Evolutionary conservation across 2,329 filamentous ascomycete species (phyloP).

Genomic region (Colletotrichum horii): DNA sequence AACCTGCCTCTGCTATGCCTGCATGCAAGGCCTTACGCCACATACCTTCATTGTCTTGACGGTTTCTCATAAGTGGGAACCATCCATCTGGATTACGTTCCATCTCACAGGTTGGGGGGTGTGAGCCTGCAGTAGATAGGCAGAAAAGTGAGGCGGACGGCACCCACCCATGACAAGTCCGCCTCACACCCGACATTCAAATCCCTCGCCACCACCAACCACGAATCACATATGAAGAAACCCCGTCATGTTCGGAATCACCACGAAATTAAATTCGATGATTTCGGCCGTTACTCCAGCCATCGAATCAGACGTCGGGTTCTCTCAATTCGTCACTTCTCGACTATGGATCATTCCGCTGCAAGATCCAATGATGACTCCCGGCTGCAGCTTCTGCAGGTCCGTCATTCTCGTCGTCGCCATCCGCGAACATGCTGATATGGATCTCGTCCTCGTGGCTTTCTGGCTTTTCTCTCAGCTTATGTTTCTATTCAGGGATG

Average conservation of each 20-base stretch:
- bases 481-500: background rate
- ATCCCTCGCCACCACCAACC: background rate
- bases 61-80: conserved; percentile 3
- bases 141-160: conserved; percentile 24
- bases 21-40: conserved; percentile 20
- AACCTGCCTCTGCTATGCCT: conserved; percentile 6
- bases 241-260: background rate
- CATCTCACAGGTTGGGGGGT: conserved; percentile 4
- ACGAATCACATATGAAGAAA: background rate
- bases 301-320: background rate
- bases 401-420: background rate
- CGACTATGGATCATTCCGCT: conserved; percentile 9
- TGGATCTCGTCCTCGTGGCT: conserved; percentile 13
- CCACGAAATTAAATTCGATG: background rate
- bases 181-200: conserved; percentile 10
- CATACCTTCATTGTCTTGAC: conserved; percentile 9
- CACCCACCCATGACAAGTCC: conserved; percentile 11
- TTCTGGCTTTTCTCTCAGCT: background rate
- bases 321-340: conserved; percentile 14
- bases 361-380: conserved; percentile 19
- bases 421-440: background rate
- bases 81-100: conserved; percentile 5
- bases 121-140: conserved; percentile 20
- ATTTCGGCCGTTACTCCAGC: background rate
- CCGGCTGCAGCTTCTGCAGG: conserved; percentile 18